Conservation (phyloP, 495 filamentous ascomycete species). For the Mycothermus thermophilus region DNA sequence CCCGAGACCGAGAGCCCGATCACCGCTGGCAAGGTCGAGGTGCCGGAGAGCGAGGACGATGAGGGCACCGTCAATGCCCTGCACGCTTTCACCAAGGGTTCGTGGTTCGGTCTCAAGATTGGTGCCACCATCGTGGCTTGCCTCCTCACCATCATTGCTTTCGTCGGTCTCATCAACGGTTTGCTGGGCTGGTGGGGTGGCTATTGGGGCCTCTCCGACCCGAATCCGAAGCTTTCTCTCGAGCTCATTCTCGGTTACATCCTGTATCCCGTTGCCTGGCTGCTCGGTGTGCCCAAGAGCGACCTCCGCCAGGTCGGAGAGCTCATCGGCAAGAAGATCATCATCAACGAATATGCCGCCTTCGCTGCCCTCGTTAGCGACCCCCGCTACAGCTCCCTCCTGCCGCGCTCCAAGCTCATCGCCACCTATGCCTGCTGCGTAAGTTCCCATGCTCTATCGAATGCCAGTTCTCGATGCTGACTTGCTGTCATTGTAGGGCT, state of each 20-base stretch:
- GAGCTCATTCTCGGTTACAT: constrained; percentile 70
- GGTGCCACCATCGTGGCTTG: constrained; percentile 70
- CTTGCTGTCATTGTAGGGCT: constrained; percentile 42
- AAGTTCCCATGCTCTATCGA: constrained; percentile 31
- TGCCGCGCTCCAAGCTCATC: constrained; percentile 57
- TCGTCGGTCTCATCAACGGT: constrained; percentile 61
- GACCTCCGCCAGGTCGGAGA: constrained; percentile 62
- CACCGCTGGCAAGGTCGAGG: constrained; percentile 61
- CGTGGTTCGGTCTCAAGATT: constrained; percentile 82
- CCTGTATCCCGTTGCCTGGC: constrained; percentile 71
- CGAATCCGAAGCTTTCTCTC: constrained; percentile 50
- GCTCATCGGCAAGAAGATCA: constrained; percentile 72
- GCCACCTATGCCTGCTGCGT: constrained; percentile 79
- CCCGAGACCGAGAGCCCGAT: constrained; percentile 77
- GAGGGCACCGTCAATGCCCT: constrained; percentile 54
- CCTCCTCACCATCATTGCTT: constrained; percentile 72
- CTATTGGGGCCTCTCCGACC: constrained; percentile 54
- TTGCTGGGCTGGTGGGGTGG: constrained; percentile 80
- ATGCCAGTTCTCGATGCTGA: neutral
- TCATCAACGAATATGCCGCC: constrained; percentile 60
- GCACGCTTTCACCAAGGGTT: constrained; percentile 75
- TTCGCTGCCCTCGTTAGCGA: constrained; percentile 48
- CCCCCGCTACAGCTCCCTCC: constrained; percentile 42
- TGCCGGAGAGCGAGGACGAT: constrained; percentile 63
- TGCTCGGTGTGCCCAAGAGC: constrained; percentile 64